Conservation (phyloP, 129 eudicot genomes). For the Flaveria linearis region DNA sequence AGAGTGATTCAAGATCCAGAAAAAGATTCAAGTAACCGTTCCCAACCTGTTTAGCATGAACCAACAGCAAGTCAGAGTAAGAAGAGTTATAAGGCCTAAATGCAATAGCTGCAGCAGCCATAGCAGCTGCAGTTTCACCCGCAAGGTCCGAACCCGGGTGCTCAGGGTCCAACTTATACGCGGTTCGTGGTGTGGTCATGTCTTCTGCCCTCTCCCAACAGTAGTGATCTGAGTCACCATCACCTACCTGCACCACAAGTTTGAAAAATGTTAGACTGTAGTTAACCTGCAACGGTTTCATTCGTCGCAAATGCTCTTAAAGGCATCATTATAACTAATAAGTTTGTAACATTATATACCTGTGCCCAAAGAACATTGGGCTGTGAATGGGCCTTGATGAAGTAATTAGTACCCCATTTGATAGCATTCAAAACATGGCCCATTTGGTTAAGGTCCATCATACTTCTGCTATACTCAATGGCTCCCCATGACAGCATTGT, state of each 20-base stretch:
- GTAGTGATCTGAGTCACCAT: slow-evolving; percentile 83
- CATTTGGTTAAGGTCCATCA: slow-evolving; percentile 50
- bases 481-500: slow-evolving; percentile 81
- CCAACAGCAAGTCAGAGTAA: slow-evolving; percentile 60
- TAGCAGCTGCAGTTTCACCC: slow-evolving; percentile 92
- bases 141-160: slow-evolving; percentile 93
- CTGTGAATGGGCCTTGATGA: slow-evolving; percentile 74
- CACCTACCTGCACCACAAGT: slow-evolving; percentile 63
- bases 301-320: no score
- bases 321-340: no score
- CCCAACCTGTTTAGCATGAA: slow-evolving; percentile 76
- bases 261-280: background rate
- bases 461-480: slow-evolving; percentile 48
- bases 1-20: slow-evolving; percentile 3
- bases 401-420: slow-evolving; percentile 88
- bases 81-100: slow-evolving; percentile 72
- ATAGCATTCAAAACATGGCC: slow-evolving; percentile 61
- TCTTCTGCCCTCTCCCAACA: slow-evolving; percentile 95
- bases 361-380: slow-evolving; percentile 83
- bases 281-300: background rate
- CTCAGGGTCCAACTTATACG: slow-evolving; percentile 62
- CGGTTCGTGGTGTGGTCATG: slow-evolving; percentile 79
- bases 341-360: slow-evolving; percentile 24
- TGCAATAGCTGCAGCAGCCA: slow-evolving; percentile 82
- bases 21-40: background rate